Evolutionary conservation across 2,329 filamentous ascomycete species (phyloP).

Genomic region (Pyricularia sp.): DNA sequence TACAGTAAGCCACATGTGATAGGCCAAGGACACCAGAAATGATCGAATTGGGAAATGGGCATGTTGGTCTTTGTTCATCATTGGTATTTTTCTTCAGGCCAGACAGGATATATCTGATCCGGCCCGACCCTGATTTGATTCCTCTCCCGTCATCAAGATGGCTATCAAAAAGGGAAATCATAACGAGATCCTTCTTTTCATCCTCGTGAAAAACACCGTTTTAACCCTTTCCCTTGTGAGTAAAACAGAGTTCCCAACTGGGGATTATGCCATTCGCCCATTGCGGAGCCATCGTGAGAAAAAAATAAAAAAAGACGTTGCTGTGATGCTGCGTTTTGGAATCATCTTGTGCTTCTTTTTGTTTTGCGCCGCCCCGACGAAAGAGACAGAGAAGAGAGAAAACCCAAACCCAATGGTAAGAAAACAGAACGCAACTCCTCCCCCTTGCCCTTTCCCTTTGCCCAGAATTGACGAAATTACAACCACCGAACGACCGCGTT

Average conservation of each 20-base stretch:
- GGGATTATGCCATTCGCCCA: not conserved
- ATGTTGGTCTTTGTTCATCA: not conserved
- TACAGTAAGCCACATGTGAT: too few relatives aligned
- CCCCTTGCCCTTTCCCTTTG: conserved; percentile 2
- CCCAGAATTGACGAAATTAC: conserved; percentile 6
- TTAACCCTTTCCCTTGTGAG: not conserved
- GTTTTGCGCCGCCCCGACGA: not conserved
- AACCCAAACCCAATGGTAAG: conserved; percentile 1
- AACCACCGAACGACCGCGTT: conserved; percentile 2
- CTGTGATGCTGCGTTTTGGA: conserved; percentile 1
- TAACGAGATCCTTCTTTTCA: not conserved
- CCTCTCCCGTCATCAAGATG: not conserved
- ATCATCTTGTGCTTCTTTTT: conserved; percentile 3
- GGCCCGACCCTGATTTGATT: not conserved
- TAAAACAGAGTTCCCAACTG: not conserved
- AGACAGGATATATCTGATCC: not conserved
- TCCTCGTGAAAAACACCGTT: not conserved
- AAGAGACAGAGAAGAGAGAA: conserved; percentile 3
- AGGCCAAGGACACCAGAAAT: too few relatives aligned
- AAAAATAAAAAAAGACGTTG: conserved; percentile 3
- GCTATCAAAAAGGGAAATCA: not conserved
- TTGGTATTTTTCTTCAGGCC: not conserved
- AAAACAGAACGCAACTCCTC: conserved; percentile 3
- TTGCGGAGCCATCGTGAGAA: not conserved
- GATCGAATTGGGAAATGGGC: not conserved